phyloP scores from a whole-genome alignment of 805 yeast species.

The Danielia oregonensis region DNA sequence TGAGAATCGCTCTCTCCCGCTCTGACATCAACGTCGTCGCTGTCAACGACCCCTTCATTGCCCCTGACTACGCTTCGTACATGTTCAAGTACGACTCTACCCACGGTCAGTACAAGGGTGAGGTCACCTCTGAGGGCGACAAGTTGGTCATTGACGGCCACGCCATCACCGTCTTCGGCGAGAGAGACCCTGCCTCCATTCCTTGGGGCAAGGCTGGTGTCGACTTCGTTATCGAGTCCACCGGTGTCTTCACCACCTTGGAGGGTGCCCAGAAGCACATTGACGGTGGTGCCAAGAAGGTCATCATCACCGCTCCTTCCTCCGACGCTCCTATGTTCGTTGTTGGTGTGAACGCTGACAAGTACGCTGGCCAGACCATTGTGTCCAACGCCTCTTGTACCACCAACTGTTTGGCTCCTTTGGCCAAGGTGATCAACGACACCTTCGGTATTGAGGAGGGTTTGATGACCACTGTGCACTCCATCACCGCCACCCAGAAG shows the following conservation, averaged over 20 bases:
- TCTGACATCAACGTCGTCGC: constrained; percentile 79
- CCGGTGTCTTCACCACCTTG: constrained; percentile 85
- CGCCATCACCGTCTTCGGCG: constrained; percentile 65
- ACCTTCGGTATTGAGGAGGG: constrained; percentile 85
- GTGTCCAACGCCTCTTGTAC: constrained; percentile 94
- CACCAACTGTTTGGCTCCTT: constrained; percentile 93
- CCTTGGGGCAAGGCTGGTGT: constrained; percentile 88
- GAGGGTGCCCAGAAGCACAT: constrained; percentile 83
- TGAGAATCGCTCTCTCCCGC: constrained; percentile 76
- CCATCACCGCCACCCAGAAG: constrained; percentile 95
- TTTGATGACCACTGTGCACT: constrained; percentile 94
- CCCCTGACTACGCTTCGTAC: constrained; percentile 88
- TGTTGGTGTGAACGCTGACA: constrained; percentile 81
- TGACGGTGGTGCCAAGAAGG: constrained; percentile 92
- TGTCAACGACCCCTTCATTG: constrained; percentile 88
- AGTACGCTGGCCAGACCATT: constrained; percentile 71
- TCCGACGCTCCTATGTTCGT: constrained; percentile 95
- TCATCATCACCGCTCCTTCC: constrained; percentile 91
- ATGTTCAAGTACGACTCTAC: constrained; percentile 95
- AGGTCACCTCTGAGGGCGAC: constrained; percentile 56
- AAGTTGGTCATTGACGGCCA: constrained; percentile 66
- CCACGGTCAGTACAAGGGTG: constrained; percentile 82
- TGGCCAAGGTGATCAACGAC: constrained; percentile 87
- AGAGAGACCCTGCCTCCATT: constrained; percentile 78
- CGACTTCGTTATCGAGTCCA: constrained; percentile 86